Conservation (phyloP, 2,329 filamentous ascomycete species). For the Moelleriella libera region DNA sequence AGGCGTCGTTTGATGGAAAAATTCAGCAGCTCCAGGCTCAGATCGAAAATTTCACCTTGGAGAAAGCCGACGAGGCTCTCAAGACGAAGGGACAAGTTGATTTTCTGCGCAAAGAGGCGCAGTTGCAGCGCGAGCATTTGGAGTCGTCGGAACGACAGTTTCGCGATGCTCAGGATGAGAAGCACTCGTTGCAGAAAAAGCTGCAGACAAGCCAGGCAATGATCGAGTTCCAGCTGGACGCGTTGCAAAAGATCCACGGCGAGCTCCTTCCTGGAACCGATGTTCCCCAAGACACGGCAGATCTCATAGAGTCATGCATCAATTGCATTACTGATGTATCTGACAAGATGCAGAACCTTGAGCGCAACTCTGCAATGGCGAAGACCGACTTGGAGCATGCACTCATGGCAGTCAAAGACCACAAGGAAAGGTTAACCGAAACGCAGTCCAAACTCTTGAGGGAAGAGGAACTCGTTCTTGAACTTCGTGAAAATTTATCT, state of each 20-base stretch:
- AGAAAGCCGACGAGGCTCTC: conserved; percentile 40
- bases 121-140: conserved; percentile 43
- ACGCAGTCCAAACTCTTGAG: conserved; percentile 36
- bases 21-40: conserved; percentile 57
- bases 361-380: conserved; percentile 45
- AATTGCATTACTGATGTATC: conserved; percentile 42
- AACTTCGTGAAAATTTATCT: conserved; percentile 37
- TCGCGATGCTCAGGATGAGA: conserved; percentile 39
- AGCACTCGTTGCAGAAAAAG: conserved; percentile 33
- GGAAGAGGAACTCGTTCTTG: conserved; percentile 35
- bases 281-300: conserved; percentile 39
- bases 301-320: conserved; percentile 46
- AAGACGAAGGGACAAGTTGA: conserved; percentile 49
- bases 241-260: conserved; percentile 43
- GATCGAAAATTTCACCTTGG: conserved; percentile 46
- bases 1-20: conserved; percentile 52
- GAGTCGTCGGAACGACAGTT: conserved; percentile 44
- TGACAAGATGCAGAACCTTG: conserved; percentile 43
- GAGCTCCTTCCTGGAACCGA: conserved; percentile 40
- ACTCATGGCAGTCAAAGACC: conserved; percentile 35
- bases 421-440: conserved; percentile 42
- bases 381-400: conserved; percentile 49
- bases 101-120: conserved; percentile 45
- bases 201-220: conserved; percentile 35
- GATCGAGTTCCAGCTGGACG: conserved; percentile 34